Evolutionary conservation across 257 asterid genomes (phyloP), one percentile per base, ranked within the genome.

Genomic region (Verbascum thapsus): DNA sequence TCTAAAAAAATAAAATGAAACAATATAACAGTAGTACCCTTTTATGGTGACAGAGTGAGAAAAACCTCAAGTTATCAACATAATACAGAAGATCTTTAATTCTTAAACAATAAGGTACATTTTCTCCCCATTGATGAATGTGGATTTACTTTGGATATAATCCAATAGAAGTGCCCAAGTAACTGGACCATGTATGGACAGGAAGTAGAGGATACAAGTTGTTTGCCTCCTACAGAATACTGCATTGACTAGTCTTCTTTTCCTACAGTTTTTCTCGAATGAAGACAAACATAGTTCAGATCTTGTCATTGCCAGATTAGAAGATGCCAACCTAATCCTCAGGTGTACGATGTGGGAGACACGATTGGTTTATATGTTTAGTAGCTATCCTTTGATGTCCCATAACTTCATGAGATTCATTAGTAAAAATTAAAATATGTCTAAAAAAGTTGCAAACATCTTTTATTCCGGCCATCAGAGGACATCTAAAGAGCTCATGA

Each of bases 241-340:
- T 40, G 51, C 45, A 61, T 35, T 39, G 53, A 34, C 50, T 59
- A 68, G 57, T 69, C 23, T 26, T 10, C 8, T 35, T 44, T 22
- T 44, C 45, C 39, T 1, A 1, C 32, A 26, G 32, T 5, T 26
- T 26, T 26, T 26, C 32, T 5, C 5, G 5, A 26, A 26, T 26
- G 32, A 49, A 30, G 43, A n/a, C 13, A 56, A 20, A 39, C 38
- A 18, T 20, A 7, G 7, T 9, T 26, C 19, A 12, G 44, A 17
- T 34, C 8, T 26, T 43, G 50, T 48, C 10, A 18, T 26, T 43
- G 50, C 56, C 10, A 18, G 42, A 56, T 26, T 17, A 43, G 16
- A 56, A 11, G 40, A 43, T 26, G 32, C 16, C 45, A 43, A 11
- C 39, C 55, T 20, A 54, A 54, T 16, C 52, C 67, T 34, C 58